Conservation (phyloP, 345 rosid species). For the Eucalyptus leucophloia region DNA sequence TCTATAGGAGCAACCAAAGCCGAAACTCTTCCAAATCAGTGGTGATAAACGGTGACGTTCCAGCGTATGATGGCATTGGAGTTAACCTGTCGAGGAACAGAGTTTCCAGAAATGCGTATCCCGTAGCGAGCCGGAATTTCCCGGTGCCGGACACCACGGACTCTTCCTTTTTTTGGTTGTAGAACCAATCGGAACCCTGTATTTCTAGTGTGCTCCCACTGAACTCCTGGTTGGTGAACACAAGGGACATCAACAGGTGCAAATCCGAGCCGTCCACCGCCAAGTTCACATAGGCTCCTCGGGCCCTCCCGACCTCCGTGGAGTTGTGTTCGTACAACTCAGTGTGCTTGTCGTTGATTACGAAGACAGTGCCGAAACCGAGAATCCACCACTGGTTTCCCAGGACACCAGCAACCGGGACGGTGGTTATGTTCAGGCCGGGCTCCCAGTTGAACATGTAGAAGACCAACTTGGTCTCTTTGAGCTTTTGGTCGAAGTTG, state of each 20-base stretch:
- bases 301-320: background rate
- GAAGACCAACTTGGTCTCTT: background rate
- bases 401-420: background rate
- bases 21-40: background rate
- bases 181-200: background rate
- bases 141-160: background rate
- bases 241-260: background rate
- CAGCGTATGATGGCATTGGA: background rate
- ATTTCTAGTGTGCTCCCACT: background rate
- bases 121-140: background rate
- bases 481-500: background rate
- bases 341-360: background rate
- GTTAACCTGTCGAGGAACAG: background rate
- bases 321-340: background rate
- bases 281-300: background rate
- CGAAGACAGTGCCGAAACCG: background rate
- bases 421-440: background rate
- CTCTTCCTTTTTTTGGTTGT: background rate
- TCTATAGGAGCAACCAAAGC: background rate
- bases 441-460: background rate
- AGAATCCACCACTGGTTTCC: background rate
- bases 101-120: background rate
- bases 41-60: background rate
- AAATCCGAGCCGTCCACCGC: background rate
- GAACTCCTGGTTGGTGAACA: background rate